phyloP scores from a whole-genome alignment of 768 basidiomycete genomes.

The Naganishia kalamii region DNA sequence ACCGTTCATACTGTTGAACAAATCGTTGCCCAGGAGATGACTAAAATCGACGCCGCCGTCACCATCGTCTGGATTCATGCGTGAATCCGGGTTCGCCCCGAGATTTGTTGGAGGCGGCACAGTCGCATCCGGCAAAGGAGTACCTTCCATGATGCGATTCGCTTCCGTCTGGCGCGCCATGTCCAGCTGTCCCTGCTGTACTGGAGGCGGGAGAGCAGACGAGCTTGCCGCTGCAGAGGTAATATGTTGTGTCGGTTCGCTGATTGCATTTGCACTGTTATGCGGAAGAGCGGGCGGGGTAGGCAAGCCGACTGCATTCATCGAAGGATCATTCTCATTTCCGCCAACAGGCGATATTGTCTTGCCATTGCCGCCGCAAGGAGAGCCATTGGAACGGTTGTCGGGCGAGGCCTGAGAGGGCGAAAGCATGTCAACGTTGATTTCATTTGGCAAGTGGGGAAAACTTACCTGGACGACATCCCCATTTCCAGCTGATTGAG shows the following conservation, averaged over 20 bases:
- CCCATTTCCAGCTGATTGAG: not conserved
- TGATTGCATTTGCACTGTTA: too few relatives aligned
- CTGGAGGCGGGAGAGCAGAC: not conserved
- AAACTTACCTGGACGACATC: not conserved
- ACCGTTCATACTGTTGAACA: constrained; percentile 7
- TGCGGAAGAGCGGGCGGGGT: too few relatives aligned
- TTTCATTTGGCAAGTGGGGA: too few relatives aligned
- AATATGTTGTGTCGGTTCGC: not conserved
- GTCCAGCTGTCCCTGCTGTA: not conserved
- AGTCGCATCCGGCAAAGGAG: not conserved
- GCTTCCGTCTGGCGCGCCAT: not conserved
- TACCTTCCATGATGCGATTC: not conserved
- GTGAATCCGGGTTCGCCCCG: not conserved
- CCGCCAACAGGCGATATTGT: not conserved
- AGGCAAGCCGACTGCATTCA: not conserved
- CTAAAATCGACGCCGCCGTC: constrained; percentile 6
- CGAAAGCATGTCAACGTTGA: not conserved
- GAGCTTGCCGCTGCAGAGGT: too few relatives aligned
- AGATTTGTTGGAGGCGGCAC: not conserved
- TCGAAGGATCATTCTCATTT: not conserved
- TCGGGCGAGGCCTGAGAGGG: constrained; percentile 4
- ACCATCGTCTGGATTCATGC: not conserved
- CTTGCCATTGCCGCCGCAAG: not conserved
- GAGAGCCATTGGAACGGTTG: not conserved
- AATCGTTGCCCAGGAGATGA: constrained; percentile 12